These are phyloP conservation scores for Cadophora luteo-olivacea DNA, from an alignment of 2,329 filamentous ascomycete genomes.

Conservation along the genomic window DNA sequence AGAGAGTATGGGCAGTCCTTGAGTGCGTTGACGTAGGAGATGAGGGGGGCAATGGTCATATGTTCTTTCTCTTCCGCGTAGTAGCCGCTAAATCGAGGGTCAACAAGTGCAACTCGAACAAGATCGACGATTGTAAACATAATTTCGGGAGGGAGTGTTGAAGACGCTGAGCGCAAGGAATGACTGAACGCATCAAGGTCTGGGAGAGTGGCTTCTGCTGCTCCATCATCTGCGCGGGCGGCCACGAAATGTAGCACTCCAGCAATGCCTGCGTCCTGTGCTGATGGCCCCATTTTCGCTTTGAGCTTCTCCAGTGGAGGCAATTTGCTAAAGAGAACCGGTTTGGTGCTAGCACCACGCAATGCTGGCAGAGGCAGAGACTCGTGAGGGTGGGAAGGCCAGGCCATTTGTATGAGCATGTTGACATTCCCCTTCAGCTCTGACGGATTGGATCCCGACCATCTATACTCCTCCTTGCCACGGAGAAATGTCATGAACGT, in stretches of 20 bases:
- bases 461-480: constrained; percentile 78
- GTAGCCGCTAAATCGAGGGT: constrained; percentile 80
- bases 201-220: constrained; percentile 73
- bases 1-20: constrained; percentile 76
- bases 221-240: constrained; percentile 60
- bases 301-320: constrained; percentile 85
- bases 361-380: constrained; percentile 74
- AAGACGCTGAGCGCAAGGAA: constrained; percentile 63
- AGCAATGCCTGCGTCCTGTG: constrained; percentile 65
- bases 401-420: constrained; percentile 76
- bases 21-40: constrained; percentile 64
- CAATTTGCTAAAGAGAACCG: constrained; percentile 74
- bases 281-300: constrained; percentile 73
- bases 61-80: constrained; percentile 78
- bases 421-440: constrained; percentile 75
- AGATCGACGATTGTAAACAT: constrained; percentile 89
- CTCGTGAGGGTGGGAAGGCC: constrained; percentile 78
- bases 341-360: constrained; percentile 65
- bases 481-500: constrained; percentile 87
- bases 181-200: constrained; percentile 69
- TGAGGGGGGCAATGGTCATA: constrained; percentile 65
- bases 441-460: constrained; percentile 77
- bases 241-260: constrained; percentile 76
- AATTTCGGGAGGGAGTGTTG: constrained; percentile 63
- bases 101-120: constrained; percentile 76